Conservation (phyloP, 805 yeast genomes). For the Wickerhamomyces canadensis region DNA sequence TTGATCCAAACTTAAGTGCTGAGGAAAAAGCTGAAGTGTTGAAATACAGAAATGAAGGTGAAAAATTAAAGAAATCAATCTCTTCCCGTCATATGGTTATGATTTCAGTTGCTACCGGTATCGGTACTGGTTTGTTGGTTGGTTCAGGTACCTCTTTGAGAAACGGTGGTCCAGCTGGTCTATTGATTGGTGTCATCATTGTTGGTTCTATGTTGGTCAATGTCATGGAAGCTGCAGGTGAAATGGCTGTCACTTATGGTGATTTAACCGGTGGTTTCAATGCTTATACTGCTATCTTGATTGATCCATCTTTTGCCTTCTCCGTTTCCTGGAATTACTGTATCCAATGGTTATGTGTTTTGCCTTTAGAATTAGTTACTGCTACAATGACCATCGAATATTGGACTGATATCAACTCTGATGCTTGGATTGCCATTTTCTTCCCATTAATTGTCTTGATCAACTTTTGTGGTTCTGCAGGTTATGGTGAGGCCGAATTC, state of each 20-base stretch:
- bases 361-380: constrained; percentile 52
- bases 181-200: constrained; percentile 51
- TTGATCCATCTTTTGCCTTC: constrained; percentile 56
- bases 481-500: constrained; percentile 68
- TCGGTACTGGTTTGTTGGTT: constrained; percentile 72
- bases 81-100: constrained; percentile 57
- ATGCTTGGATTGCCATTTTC: constrained; percentile 52
- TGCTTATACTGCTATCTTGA: constrained; percentile 28
- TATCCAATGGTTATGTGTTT: constrained; percentile 47
- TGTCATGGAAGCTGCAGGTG: constrained; percentile 58
- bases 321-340: constrained; percentile 58
- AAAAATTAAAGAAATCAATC: constrained; percentile 32
- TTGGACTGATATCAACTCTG: constrained; percentile 43
- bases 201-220: constrained; percentile 59
- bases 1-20: constrained; percentile 35
- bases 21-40: constrained; percentile 32
- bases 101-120: constrained; percentile 72
- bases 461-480: constrained; percentile 55
- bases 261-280: constrained; percentile 36
- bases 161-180: constrained; percentile 60
- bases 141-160: constrained; percentile 58
- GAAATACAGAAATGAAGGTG: constrained; percentile 21
- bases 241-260: constrained; percentile 35
- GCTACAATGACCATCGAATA: constrained; percentile 46
- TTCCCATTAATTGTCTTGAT: constrained; percentile 44